Conservation (phyloP, 2,329 filamentous ascomycete genomes). For the Colletotrichum cuscutae region DNA sequence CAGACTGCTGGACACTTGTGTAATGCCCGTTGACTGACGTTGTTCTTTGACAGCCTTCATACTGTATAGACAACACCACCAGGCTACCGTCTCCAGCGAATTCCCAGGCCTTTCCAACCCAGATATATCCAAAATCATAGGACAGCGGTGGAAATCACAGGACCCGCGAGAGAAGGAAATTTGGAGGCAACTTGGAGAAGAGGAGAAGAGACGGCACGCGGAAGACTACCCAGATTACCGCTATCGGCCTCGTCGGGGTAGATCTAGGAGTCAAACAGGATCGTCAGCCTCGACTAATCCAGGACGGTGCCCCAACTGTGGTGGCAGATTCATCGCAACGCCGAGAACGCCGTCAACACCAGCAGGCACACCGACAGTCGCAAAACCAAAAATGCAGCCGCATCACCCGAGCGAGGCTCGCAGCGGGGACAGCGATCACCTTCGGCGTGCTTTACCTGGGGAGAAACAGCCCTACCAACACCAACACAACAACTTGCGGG, state of each 20-base stretch:
- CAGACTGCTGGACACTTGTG: slow-evolving; percentile 20
- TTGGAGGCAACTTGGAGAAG: slow-evolving; percentile 91
- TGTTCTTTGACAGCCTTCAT: slow-evolving; percentile 81
- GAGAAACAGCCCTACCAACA: slow-evolving; percentile 30
- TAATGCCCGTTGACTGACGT: slow-evolving; percentile 39
- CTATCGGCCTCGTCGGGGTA: slow-evolving; percentile 83
- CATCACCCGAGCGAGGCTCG: slow-evolving; percentile 21
- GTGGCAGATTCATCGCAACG: slow-evolving; percentile 73
- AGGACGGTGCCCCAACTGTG: slow-evolving; percentile 76
- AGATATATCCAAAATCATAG: slow-evolving; percentile 97
- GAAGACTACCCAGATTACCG: slow-evolving; percentile 93
- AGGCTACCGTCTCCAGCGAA: slow-evolving; percentile 81
- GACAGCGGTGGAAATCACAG: slow-evolving; percentile 88
- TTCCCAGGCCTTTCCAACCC: slow-evolving; percentile 94
- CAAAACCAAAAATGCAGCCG: slow-evolving; percentile 39
- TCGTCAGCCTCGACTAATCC: slow-evolving; percentile 57
- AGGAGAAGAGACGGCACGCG: slow-evolving; percentile 91
- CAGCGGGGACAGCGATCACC: slow-evolving; percentile 23
- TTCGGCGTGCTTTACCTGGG: slow-evolving; percentile 23
- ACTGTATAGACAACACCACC: slow-evolving; percentile 93
- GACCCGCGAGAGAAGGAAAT: slow-evolving; percentile 78
- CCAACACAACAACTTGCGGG: slow-evolving; percentile 36
- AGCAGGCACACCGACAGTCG: slow-evolving; percentile 49
- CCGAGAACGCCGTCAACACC: slow-evolving; percentile 68
- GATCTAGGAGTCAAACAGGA: slow-evolving; percentile 44